Evolutionary conservation across 2,329 filamentous ascomycete genomes (phyloP).

Genomic region (Leptographium galeiforme): DNA sequence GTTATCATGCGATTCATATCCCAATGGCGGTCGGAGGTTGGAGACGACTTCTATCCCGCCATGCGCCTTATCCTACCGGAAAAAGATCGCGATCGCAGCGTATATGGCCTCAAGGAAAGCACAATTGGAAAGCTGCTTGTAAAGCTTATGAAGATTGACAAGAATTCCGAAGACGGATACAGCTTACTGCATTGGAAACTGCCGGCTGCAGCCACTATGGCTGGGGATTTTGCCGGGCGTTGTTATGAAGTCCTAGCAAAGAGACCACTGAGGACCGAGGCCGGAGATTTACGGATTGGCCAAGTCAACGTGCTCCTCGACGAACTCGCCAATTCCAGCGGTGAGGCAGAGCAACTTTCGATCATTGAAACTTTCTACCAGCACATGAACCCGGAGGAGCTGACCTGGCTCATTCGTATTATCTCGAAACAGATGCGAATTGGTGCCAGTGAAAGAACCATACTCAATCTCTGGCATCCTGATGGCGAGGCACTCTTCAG

Average conservation of each 20-base stretch:
- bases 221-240: slow-evolving; percentile 83
- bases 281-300: slow-evolving; percentile 70
- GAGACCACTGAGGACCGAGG: slow-evolving; percentile 58
- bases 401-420: slow-evolving; percentile 91
- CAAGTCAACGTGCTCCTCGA: slow-evolving; percentile 85
- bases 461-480: slow-evolving; percentile 71
- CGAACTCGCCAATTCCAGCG: slow-evolving; percentile 56
- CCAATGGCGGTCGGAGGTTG: slow-evolving; percentile 77
- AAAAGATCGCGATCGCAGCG: slow-evolving; percentile 80
- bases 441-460: slow-evolving; percentile 73
- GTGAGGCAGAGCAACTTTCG: slow-evolving; percentile 71
- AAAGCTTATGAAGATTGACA: slow-evolving; percentile 83
- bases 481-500: slow-evolving; percentile 71
- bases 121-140: slow-evolving; percentile 83
- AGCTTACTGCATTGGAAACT: slow-evolving; percentile 86
- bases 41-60: slow-evolving; percentile 84
- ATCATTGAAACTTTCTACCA: slow-evolving; percentile 78
- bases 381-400: slow-evolving; percentile 82
- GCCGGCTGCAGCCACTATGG: slow-evolving; percentile 56
- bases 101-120: slow-evolving; percentile 91
- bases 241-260: slow-evolving; percentile 82
- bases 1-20: slow-evolving; percentile 80
- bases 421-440: slow-evolving; percentile 67
- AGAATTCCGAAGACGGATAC: slow-evolving; percentile 76
- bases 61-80: slow-evolving; percentile 84